Conservation (phyloP, 768 basidiomycete genomes). For the Suillus placidus region DNA sequence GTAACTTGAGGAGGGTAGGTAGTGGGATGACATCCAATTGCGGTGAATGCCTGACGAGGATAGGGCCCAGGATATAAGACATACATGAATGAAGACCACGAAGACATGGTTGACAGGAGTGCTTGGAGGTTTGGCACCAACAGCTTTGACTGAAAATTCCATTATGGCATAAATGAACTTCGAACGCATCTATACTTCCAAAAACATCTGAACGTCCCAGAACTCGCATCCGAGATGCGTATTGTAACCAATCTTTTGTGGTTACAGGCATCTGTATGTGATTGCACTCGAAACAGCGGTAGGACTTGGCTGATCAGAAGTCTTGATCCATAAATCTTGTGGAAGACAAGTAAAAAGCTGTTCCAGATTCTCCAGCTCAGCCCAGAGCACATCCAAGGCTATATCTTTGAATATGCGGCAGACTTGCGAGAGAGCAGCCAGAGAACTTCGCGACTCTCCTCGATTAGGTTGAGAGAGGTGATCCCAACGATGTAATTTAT, state of each 20-base stretch:
- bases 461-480: background rate
- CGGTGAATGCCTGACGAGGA: background rate
- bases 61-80: background rate
- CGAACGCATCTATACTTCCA: background rate
- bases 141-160: background rate
- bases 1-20: background rate
- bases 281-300: background rate
- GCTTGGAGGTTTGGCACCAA: background rate
- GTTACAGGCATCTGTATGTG: background rate
- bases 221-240: background rate
- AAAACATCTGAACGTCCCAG: background rate
- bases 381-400: conserved; percentile 20
- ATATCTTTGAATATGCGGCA: conserved; percentile 21
- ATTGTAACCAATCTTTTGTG: background rate
- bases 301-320: background rate
- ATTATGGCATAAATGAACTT: background rate
- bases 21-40: background rate
- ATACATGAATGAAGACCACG: background rate
- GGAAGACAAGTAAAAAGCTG: background rate
- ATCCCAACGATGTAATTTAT: background rate
- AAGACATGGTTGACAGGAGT: background rate
- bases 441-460: background rate
- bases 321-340: background rate
- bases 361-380: conserved; percentile 10
- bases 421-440: background rate